These are phyloP conservation scores for Eucalyptus coolabah DNA, from an alignment of 345 rosid species.

Conservation along the genomic window DNA sequence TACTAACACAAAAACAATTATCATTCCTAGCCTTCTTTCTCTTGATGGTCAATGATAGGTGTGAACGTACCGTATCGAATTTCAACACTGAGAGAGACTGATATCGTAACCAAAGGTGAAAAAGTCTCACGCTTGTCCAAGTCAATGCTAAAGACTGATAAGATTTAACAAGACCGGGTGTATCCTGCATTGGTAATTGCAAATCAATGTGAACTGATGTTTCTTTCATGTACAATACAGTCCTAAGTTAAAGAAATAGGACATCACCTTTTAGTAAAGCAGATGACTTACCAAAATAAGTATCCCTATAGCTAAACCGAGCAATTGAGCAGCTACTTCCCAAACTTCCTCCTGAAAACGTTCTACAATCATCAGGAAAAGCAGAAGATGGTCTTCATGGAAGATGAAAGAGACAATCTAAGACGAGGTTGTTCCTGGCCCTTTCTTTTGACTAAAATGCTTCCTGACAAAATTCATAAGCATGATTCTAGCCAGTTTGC, in stretches of 20 bases:
- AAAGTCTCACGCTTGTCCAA: constrained; percentile 64
- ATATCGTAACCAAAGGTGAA: constrained; percentile 90
- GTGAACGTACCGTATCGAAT: constrained; percentile 50
- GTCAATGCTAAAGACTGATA: constrained; percentile 56
- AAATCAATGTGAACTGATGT: neutral
- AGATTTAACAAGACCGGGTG: constrained; percentile 71
- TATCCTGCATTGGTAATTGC: constrained; percentile 39
- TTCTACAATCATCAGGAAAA: neutral
- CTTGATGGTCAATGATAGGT: neutral
- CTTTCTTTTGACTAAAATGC: neutral
- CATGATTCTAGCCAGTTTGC: neutral
- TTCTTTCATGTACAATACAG: neutral
- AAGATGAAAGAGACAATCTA: neutral
- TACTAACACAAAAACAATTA: neutral
- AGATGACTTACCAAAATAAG: constrained; percentile 52
- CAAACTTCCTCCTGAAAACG: constrained; percentile 86
- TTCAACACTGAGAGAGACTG: constrained; percentile 61
- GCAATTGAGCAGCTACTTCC: constrained; percentile 95
- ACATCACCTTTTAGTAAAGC: neutral
- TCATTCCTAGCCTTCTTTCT: neutral
- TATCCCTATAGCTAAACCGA: constrained; percentile 84
- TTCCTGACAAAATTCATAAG: neutral
- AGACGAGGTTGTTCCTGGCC: neutral
- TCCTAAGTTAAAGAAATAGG: neutral
- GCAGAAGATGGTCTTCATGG: neutral